phyloP scores from a whole-genome alignment of 1,139 yeast genomes.

The Chernovozyma aurita region DNA sequence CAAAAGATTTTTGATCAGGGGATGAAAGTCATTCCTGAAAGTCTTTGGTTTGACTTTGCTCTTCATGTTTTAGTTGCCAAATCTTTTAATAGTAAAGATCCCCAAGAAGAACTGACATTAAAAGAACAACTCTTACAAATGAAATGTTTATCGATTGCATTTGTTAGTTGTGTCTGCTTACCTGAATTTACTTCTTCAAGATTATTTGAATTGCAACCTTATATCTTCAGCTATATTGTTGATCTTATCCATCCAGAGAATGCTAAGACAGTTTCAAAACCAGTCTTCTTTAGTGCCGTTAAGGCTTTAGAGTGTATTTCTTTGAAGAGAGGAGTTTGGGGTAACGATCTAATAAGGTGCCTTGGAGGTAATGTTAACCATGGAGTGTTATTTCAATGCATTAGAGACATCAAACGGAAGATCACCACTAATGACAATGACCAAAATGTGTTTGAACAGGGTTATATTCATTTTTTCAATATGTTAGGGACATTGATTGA shows the following conservation, averaged over 20 bases:
- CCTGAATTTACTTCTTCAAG: conserved; percentile 56
- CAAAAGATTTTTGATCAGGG: conserved; percentile 67
- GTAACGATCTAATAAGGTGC: conserved; percentile 74
- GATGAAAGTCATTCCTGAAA: conserved; percentile 52
- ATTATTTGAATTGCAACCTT: conserved; percentile 72
- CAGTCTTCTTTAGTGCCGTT: conserved; percentile 56
- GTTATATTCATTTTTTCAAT: conserved; percentile 51
- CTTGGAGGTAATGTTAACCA: conserved; percentile 89
- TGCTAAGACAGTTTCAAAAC: conserved; percentile 44
- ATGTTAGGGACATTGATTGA: conserved; percentile 56
- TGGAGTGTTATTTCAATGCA: conserved; percentile 71
- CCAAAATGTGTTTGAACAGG: conserved; percentile 37
- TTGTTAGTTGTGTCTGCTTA: conserved; percentile 45
- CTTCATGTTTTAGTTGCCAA: conserved; percentile 64
- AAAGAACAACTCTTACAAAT: conserved; percentile 59
- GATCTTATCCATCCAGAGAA: conserved; percentile 61
- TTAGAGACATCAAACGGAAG: conserved; percentile 56
- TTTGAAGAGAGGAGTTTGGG: conserved; percentile 56
- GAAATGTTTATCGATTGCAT: conserved; percentile 65
- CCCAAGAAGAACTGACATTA: conserved; percentile 49
- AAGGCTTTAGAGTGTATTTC: conserved; percentile 72
- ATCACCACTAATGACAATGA: conserved; percentile 26
- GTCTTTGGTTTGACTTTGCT: conserved; percentile 61
- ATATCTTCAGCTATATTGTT: conserved; percentile 64
- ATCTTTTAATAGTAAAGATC: conserved; percentile 56